Conservation (phyloP, 495 filamentous ascomycete species). For the Aspergillus sclerotiicarbonarius region DNA sequence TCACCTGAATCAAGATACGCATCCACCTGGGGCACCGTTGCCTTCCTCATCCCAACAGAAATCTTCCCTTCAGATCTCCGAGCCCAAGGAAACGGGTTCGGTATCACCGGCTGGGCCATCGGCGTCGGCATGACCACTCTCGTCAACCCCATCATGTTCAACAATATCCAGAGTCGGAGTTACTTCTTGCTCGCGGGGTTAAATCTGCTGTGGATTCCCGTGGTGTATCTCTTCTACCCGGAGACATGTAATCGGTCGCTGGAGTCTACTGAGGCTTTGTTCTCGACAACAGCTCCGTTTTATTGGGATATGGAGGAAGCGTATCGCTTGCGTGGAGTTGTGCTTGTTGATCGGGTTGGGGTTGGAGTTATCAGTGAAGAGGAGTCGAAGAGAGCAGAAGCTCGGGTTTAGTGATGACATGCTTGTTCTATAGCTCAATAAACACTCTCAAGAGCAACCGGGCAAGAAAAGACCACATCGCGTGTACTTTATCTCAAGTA, state of each 20-base stretch:
- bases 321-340: slow-evolving; percentile 34
- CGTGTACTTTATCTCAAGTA: too few species aligned
- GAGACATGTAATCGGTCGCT: slow-evolving; percentile 57
- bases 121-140: slow-evolving; percentile 55
- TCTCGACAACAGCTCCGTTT: slow-evolving; percentile 38
- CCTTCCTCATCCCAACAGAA: slow-evolving; percentile 53
- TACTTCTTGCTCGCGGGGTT: slow-evolving; percentile 54
- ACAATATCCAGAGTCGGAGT: slow-evolving; percentile 43
- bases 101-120: slow-evolving; percentile 57
- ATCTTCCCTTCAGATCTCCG: slow-evolving; percentile 52
- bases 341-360: slow-evolving; percentile 20
- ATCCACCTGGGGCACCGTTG: slow-evolving; percentile 55
- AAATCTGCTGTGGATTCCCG: slow-evolving; percentile 54
- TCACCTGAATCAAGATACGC: slow-evolving; percentile 34
- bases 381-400: background rate
- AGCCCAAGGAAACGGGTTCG: slow-evolving; percentile 56
- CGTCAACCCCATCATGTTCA: slow-evolving; percentile 52
- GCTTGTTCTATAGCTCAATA: too few species aligned
- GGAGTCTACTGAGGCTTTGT: slow-evolving; percentile 58
- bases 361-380: background rate
- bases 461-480: too few species aligned
- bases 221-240: slow-evolving; percentile 55
- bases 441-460: too few species aligned
- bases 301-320: slow-evolving; percentile 40
- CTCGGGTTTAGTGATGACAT: background rate